Evolutionary conservation across 345 rosid genomes (phyloP), one percentile per base, ranked within the genome.

Genomic region (Physaria fendleri): DNA sequence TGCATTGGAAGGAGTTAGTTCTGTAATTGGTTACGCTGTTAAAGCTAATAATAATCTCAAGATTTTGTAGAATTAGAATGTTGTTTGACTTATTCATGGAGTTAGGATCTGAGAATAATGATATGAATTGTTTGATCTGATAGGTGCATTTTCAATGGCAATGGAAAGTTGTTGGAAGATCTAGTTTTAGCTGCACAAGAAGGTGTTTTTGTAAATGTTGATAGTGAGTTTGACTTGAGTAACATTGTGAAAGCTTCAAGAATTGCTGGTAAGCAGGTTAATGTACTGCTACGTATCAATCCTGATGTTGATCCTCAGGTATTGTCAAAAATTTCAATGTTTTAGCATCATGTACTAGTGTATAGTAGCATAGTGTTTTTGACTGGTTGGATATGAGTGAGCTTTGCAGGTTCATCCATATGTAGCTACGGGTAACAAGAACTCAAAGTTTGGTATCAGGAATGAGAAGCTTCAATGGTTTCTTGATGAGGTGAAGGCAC

Each of bases 241-340:
- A 85, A 89, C 42, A 89, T 93, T 58, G 84, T 89, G 37, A 79
- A 81, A 51, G 95, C 97, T 77, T 78, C 99, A 15, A 82, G 88
- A 37, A 78, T 85, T 56, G 78, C 95, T 44, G 95, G 95, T 40
- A 83, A 85, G 73, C 82, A 78, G 80, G 95, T 89, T 62, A 89
- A 89, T 74, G 95, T 93, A 29, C 69, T 93, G 57, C 96, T 93
- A 24, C 94, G 97, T 41, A 93, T 93, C 73, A 93, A 93, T 74
- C 99, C 99, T 1, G 99, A 93, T 59, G 99, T 93, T 8, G 97
- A 94, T 65, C 97, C 97, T 72, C 99, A 89, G 97, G 99, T 90
- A 74, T n/a, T n/a, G n/a, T n/a, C n/a, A n/a, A n/a, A n/a, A n/a
- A n/a, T n/a, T n/a, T n/a, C n/a, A n/a, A n/a, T n/a, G n/a, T n/a